Evolutionary conservation across 192 early-diverging fungal genomes (phyloP).

Genomic region (Backusella westeae): DNA sequence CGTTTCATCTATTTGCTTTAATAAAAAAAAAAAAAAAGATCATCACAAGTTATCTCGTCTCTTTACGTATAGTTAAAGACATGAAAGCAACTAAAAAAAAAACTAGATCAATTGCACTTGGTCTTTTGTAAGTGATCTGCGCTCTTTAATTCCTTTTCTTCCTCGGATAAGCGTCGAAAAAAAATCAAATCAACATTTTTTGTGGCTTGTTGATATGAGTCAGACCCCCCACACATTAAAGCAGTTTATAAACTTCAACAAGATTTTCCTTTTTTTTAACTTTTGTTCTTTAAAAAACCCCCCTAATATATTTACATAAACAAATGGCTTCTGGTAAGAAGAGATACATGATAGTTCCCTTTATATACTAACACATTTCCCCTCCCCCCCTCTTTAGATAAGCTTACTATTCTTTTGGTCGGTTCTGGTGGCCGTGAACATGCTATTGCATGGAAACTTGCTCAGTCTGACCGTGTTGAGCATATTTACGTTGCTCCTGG

Average conservation of each 20-base stretch:
- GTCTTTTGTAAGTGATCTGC: not conserved
- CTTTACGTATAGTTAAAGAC: not conserved
- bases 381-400: slow-evolving; percentile 18
- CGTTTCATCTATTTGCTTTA: slow-evolving; percentile 6
- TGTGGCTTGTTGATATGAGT: slow-evolving; percentile 13
- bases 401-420: slow-evolving; percentile 79
- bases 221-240: slow-evolving; percentile 1
- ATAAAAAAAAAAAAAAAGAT: not conserved
- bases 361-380: not conserved
- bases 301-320: not conserved
- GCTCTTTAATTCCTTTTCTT: not conserved
- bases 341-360: too few relatives aligned
- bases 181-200: not conserved
- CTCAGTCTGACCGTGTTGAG: slow-evolving; percentile 71
- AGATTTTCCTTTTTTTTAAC: not conserved
- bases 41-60: not conserved
- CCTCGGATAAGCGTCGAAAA: not conserved
- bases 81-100: not conserved
- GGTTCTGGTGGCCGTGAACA: slow-evolving; percentile 97
- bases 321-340: not conserved
- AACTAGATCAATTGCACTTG: not conserved
- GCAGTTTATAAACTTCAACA: not conserved
- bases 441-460: slow-evolving; percentile 89
- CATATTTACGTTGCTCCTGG: slow-evolving; percentile 92
- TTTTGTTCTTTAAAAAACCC: not conserved